Evolutionary conservation across 1,284 basidiomycete species (phyloP), one percentile per base, ranked within the genome.

Genomic region (Ustilago trichophora): DNA sequence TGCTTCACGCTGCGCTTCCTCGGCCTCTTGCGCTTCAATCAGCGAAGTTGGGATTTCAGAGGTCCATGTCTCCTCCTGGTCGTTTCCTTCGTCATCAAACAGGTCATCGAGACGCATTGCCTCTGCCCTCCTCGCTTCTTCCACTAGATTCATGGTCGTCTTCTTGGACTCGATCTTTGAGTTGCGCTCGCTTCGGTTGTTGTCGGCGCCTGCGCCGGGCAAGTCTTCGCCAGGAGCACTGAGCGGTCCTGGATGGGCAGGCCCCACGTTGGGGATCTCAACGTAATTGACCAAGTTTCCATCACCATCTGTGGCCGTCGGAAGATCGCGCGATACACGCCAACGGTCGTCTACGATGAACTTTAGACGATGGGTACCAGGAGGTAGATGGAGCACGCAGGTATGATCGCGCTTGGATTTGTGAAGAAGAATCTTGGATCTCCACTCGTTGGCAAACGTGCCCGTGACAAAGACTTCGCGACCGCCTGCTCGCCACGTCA

Each of bases 331-430:
- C 11, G 86, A 86, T 50, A 87, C 86, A 57, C 89, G 88, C 89
- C 90, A 93, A 46, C 89, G 87, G 56, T 92, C 90, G 82, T 98
- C 96, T 58, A 98, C 92, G 71, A 98, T 88, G 85, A 98, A 98
- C 71, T 94, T 93, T 80, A 98, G 87, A 60, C 95, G 91, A 80
- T 98, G 94, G 2, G 93, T 94, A 19, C 95, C 96, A 0, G 94
- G 93, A 12, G 89, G 87, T 19, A 81, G 63, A 40, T 80, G 75
- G 12, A 81, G 57, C 22, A 78, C 67, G 43, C 73, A 73, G 7
- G 70, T 63, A 50, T 78, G 77, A 34, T 74, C 75, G 8, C 68
- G 60, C 19, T 72, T 76, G 35, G 67, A 51, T 25, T 62, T 72
- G 29, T 68, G 62, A 45, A 81, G 55, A 0, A 73, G 66, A 26